Conservation (phyloP, 2,329 filamentous ascomycete genomes). For the Xylariaceae sp. region DNA sequence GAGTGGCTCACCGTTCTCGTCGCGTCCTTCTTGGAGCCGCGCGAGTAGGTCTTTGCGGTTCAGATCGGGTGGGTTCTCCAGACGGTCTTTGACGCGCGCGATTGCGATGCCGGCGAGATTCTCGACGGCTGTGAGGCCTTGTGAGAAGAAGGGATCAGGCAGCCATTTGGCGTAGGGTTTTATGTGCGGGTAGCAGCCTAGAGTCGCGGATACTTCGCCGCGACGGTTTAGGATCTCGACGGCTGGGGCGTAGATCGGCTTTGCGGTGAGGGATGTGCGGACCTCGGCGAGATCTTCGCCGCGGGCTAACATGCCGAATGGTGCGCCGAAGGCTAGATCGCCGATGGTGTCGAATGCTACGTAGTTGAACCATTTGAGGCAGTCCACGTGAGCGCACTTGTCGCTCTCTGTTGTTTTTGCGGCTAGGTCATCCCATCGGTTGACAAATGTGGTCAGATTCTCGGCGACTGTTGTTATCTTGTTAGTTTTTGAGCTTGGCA, state of each 20-base stretch:
- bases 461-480: conserved; percentile 49
- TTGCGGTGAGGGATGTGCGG: conserved; percentile 53
- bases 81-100: conserved; percentile 69
- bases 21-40: conserved; percentile 78
- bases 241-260: conserved; percentile 68
- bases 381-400: conserved; percentile 63
- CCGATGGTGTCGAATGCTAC: conserved; percentile 53
- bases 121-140: conserved; percentile 70
- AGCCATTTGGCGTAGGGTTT: conserved; percentile 78
- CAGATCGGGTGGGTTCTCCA: conserved; percentile 63
- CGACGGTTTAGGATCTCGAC: conserved; percentile 86
- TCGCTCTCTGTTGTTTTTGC: conserved; percentile 40
- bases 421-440: conserved; percentile 66
- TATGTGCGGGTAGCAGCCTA: conserved; percentile 69
- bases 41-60: conserved; percentile 76
- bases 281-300: conserved; percentile 76
- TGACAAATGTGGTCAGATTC: conserved; percentile 71
- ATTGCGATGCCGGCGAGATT: conserved; percentile 85
- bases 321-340: conserved; percentile 66
- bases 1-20: conserved; percentile 72
- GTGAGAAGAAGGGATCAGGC: conserved; percentile 75
- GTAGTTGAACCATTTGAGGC: conserved; percentile 77
- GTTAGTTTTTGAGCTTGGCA: not conserved
- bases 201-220: conserved; percentile 77
- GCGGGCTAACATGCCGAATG: conserved; percentile 77